Conservation (phyloP, 2,329 filamentous ascomycete genomes). For the Didymella glomerata region DNA sequence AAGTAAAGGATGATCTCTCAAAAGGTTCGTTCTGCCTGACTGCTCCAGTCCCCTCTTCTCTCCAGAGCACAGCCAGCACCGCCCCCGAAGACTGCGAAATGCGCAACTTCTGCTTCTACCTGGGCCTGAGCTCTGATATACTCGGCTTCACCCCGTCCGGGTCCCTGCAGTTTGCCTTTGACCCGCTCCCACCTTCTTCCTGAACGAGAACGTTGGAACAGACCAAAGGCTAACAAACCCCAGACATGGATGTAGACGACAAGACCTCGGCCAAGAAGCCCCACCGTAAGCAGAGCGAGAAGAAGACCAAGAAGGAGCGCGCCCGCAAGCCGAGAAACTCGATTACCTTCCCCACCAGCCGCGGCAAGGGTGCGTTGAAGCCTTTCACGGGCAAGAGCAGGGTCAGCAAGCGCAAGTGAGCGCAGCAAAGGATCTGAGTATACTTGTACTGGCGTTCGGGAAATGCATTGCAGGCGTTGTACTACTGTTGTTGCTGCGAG, state of each 20-base stretch:
- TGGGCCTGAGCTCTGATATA: slow-evolving; percentile 53
- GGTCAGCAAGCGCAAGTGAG: slow-evolving; percentile 39
- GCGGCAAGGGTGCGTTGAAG: slow-evolving; percentile 48
- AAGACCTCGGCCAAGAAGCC: slow-evolving; percentile 41
- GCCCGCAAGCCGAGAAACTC: slow-evolving; percentile 51
- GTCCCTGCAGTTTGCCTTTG: neutral
- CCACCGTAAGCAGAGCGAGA: slow-evolving; percentile 35
- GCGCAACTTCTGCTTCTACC: slow-evolving; percentile 48
- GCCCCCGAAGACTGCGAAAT: slow-evolving; percentile 32
- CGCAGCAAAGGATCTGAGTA: too few relatives aligned
- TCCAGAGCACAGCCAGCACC: slow-evolving; percentile 26
- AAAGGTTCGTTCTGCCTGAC: slow-evolving; percentile 45
- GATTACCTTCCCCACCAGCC: slow-evolving; percentile 48
- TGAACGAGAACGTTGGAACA: neutral
- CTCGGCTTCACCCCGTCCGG: slow-evolving; percentile 46
- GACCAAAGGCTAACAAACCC: neutral
- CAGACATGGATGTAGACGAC: slow-evolving; percentile 53
- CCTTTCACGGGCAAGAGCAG: slow-evolving; percentile 42
- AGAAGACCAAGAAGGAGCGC: slow-evolving; percentile 47
- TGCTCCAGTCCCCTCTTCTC: slow-evolving; percentile 39
- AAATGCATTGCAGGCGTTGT: slow-evolving; percentile 17
- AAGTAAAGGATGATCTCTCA: slow-evolving; percentile 37
- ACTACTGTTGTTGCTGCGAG: slow-evolving; percentile 17
- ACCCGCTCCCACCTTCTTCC: slow-evolving; percentile 38
- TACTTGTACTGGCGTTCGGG: slow-evolving; percentile 32